Conservation (phyloP, 2,329 filamentous ascomycete species). For the Berkeleyomyces rouxiae region DNA sequence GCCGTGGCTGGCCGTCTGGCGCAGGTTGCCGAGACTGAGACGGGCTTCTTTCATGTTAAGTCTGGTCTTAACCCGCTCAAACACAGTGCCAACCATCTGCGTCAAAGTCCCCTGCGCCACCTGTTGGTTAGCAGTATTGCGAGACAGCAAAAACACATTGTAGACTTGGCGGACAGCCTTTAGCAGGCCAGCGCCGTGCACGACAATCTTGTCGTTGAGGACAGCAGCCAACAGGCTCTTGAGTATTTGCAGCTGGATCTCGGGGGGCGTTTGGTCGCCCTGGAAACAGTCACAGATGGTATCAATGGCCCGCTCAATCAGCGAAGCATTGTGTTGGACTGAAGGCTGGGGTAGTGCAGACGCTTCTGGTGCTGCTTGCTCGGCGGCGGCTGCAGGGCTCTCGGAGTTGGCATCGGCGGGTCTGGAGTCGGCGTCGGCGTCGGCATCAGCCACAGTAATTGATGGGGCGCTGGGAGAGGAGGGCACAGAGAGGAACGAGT, state of each 20-base stretch:
- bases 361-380: constrained; percentile 30
- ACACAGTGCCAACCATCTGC: constrained; percentile 97
- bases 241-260: constrained; percentile 94
- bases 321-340: constrained; percentile 34
- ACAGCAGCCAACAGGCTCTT: constrained; percentile 92
- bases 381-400: background rate
- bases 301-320: constrained; percentile 96
- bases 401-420: background rate
- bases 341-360: constrained; percentile 14
- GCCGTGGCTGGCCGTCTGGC: constrained; percentile 34
- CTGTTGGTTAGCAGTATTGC: constrained; percentile 87
- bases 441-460: background rate
- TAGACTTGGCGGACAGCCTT: constrained; percentile 97
- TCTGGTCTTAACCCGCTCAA: constrained; percentile 78
- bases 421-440: background rate
- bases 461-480: background rate
- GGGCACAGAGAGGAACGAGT: constrained; percentile 79
- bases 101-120: constrained; percentile 92
- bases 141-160: constrained; percentile 94
- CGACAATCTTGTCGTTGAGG: constrained; percentile 95
- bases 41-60: constrained; percentile 76
- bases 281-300: constrained; percentile 99
- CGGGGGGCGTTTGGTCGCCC: constrained; percentile 78
- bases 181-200: constrained; percentile 85
- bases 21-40: constrained; percentile 37